Evolutionary conservation across 805 yeast species (phyloP).

Genomic region (Monosporozyma aerobia): DNA sequence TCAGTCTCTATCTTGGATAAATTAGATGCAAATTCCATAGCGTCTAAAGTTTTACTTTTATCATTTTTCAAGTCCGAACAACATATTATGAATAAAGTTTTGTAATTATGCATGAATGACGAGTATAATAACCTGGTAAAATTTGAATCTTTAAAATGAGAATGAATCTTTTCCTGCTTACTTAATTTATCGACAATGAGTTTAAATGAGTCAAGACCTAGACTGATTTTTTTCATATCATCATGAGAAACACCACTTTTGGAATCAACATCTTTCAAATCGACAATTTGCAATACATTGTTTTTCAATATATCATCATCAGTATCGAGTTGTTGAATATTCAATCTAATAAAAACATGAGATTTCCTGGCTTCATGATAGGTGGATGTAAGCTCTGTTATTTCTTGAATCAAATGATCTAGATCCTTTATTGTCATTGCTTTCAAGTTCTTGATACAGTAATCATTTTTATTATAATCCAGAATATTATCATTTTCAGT

Average conservation of each 20-base stretch:
- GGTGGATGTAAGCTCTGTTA: background rate
- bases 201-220: background rate
- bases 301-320: slow-evolving; percentile 1
- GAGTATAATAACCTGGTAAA: slow-evolving; percentile 71
- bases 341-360: slow-evolving; percentile 22
- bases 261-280: slow-evolving; percentile 1
- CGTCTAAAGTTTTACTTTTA: slow-evolving; percentile 57
- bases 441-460: slow-evolving; percentile 1
- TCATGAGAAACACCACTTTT: background rate
- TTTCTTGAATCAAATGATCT: slow-evolving; percentile 40
- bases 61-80: slow-evolving; percentile 57
- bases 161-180: background rate
- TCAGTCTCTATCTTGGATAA: slow-evolving; percentile 60
- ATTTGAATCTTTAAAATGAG: slow-evolving; percentile 52
- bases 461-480: slow-evolving; percentile 1
- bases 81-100: slow-evolving; percentile 64
- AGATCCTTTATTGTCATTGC: background rate
- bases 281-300: background rate
- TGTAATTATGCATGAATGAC: slow-evolving; percentile 73
- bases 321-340: slow-evolving; percentile 1
- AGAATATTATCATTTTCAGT: slow-evolving; percentile 5
- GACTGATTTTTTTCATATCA: background rate
- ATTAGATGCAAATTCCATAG: slow-evolving; percentile 63
- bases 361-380: slow-evolving; percentile 32
- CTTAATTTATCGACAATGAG: background rate